Evolutionary conservation across 352 stramenopile genomes (phyloP).

Genomic region (Phytopythium aichiense): DNA sequence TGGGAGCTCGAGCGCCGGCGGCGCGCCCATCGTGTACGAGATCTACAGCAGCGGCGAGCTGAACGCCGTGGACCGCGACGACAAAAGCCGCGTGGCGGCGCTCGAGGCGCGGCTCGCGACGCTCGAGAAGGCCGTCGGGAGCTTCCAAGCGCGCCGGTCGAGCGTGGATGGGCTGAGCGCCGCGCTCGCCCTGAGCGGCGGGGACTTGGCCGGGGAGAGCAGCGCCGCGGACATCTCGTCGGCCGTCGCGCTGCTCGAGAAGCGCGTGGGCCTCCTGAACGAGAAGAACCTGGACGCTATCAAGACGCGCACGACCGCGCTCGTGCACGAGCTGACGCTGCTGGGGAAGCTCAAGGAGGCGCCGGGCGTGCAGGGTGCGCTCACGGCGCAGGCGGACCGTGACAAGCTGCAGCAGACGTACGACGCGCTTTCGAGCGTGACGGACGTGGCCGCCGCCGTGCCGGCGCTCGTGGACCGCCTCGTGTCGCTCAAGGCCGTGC

Average conservation of each 20-base stretch:
- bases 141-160: slow-evolving; percentile 45
- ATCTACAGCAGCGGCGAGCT: slow-evolving; percentile 78
- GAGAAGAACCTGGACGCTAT: slow-evolving; percentile 78
- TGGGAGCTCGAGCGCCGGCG: slow-evolving; percentile 5
- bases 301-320: slow-evolving; percentile 66
- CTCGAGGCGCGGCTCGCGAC: slow-evolving; percentile 58
- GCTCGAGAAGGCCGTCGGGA: slow-evolving; percentile 56
- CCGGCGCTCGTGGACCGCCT: slow-evolving; percentile 70
- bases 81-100: slow-evolving; percentile 49
- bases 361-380: slow-evolving; percentile 43
- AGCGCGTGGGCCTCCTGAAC: slow-evolving; percentile 60
- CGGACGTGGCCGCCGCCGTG: slow-evolving; percentile 53
- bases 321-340: slow-evolving; percentile 74
- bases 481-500: slow-evolving; percentile 61
- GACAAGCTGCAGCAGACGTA: slow-evolving; percentile 73
- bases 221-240: slow-evolving; percentile 35
- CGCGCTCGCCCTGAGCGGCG: not conserved
- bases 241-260: slow-evolving; percentile 54
- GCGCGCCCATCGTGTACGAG: slow-evolving; percentile 66
- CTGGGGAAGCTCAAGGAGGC: slow-evolving; percentile 80
- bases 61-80: slow-evolving; percentile 61
- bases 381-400: slow-evolving; percentile 55
- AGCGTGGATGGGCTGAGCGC: slow-evolving; percentile 37
- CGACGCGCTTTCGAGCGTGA: slow-evolving; percentile 55
- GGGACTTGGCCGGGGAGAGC: slow-evolving; percentile 11